Base-by-base conservation (phyloP, 106 monocot species). In the Allium sativum region DNA sequence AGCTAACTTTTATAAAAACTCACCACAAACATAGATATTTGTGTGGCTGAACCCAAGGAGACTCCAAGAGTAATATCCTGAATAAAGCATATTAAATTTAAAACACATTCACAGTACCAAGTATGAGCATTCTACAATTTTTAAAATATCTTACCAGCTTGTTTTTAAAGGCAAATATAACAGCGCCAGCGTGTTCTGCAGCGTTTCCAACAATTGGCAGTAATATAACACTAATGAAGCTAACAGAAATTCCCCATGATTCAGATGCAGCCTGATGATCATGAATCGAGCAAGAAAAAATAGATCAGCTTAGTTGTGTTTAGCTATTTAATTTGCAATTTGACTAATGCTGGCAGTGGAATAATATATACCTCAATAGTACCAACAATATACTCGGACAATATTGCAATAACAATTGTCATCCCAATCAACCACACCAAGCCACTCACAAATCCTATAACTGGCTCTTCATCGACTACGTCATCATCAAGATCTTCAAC, bases 21-120 rank as follows among this genome's bases (percentile, higher is more conserved):
- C 59, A 90, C 94, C 78, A 94, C 94, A 71, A 94, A 94, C 77
- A 94, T 69, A 45, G 86, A 90, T 13, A 94, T 84, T 65, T 90
- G 94, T 42, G 94, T 83, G 44, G 89, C 86, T 17, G 94, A 94
- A 7, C 94, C 94, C 40, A 94, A 64, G 1, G 89, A 71, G 20
- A 94, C 94, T n/a, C 90, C 94, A 56, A 94, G 71, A 10, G 90
- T 84, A 45, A 94, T 90, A 68, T 90, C 90, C 92, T 92, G 66
- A 19, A 75, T 4, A 19, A 72, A 10, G 52, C 12, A 14, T 40
- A 44, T 31, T 31, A 0, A 5, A 3, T 31, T 5, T 5, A 59
- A 12, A 47, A 40, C 7, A 15, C 45, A 61, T 44, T 12, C 19
- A 13, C 42, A 58, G 17, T 45, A 14, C 6, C 5, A 31, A 31